Conservation (phyloP, 2,329 filamentous ascomycete species). For the Fusarium subglutinans region DNA sequence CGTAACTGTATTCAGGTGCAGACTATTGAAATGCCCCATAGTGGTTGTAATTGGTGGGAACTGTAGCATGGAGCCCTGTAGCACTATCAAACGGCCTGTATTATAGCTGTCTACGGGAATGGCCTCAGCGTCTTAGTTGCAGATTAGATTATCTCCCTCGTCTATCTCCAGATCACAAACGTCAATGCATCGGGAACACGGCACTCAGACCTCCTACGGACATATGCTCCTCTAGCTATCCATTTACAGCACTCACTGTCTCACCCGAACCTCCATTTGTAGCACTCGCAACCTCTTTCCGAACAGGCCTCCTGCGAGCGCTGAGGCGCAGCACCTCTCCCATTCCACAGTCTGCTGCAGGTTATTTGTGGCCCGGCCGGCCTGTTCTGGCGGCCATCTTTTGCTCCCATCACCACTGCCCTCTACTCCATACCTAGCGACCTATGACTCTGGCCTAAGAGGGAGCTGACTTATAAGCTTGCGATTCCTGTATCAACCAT, state of each 20-base stretch:
- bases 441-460: conserved; percentile 19
- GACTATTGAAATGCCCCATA: not conserved
- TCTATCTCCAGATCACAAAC: not conserved
- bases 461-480: conserved; percentile 32
- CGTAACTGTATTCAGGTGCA: not conserved
- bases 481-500: conserved; percentile 8
- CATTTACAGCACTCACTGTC: conserved; percentile 15
- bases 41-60: not conserved
- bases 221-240: conserved; percentile 7
- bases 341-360: conserved; percentile 14
- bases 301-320: conserved; percentile 31
- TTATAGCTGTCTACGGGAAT: not conserved
- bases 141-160: not conserved
- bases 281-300: not conserved
- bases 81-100: not conserved
- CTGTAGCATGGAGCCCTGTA: not conserved
- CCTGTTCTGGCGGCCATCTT: conserved; percentile 27
- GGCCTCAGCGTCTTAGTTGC: not conserved
- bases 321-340: conserved; percentile 27
- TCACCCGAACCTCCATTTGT: conserved; percentile 6
- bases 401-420: conserved; percentile 20
- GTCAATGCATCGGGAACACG: conserved; percentile 14
- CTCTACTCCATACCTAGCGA: not conserved
- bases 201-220: not conserved
- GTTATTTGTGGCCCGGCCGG: conserved; percentile 20